Conservation (phyloP, 2,329 filamentous ascomycete species). For the Hypoxylon sp. region DNA sequence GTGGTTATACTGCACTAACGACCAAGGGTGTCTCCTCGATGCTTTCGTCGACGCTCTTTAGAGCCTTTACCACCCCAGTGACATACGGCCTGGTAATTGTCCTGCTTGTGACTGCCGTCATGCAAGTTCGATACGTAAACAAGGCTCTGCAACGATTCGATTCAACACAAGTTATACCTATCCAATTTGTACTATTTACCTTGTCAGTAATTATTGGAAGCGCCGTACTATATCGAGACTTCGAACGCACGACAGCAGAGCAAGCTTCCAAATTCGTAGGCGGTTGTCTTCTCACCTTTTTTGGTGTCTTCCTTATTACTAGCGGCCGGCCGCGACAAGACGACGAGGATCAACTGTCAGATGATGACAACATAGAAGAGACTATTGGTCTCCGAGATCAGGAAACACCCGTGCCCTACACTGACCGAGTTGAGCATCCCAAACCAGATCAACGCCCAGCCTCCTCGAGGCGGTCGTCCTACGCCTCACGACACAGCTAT, state of each 20-base stretch:
- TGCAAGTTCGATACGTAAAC: conserved; percentile 98
- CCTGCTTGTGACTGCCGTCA: conserved; percentile 85
- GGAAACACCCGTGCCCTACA: conserved; percentile 58
- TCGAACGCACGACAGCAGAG: conserved; percentile 82
- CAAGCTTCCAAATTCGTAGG: conserved; percentile 89
- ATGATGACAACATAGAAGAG: conserved; percentile 73
- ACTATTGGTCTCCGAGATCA: conserved; percentile 71
- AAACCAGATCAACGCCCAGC: conserved; percentile 35
- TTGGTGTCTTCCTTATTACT: conserved; percentile 97
- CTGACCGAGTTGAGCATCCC: conserved; percentile 44
- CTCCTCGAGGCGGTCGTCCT: conserved; percentile 65
- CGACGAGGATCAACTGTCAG: conserved; percentile 71
- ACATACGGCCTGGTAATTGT: conserved; percentile 88
- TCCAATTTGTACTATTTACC: conserved; percentile 97
- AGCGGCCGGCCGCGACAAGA: conserved; percentile 77
- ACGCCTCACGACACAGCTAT: conserved; percentile 64
- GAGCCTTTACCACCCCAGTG: conserved; percentile 90
- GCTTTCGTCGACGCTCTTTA: conserved; percentile 90
- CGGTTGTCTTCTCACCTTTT: conserved; percentile 92
- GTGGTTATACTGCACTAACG: conserved; percentile 95
- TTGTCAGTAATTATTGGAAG: conserved; percentile 95
- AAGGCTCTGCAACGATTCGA: conserved; percentile 90
- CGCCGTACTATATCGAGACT: conserved; percentile 93
- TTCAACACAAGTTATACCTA: conserved; percentile 97
- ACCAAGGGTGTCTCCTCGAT: conserved; percentile 98